phyloP scores from a whole-genome alignment of 1,139 yeast species.

The Geotrichum carabidarum region DNA sequence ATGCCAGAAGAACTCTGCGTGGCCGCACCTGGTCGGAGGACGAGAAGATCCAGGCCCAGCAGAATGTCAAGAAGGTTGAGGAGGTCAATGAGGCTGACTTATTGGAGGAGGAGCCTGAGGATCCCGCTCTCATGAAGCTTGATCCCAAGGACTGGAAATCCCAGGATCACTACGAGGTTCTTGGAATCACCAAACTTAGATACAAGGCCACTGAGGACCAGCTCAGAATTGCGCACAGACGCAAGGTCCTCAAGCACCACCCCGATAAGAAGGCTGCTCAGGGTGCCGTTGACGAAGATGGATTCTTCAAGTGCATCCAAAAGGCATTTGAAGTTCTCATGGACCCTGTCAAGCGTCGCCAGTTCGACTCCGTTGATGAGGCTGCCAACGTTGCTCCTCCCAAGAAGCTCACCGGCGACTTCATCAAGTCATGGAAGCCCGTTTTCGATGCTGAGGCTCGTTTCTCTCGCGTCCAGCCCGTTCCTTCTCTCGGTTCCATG shows the following conservation, averaged over 20 bases:
- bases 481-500: conserved; percentile 70
- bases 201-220: conserved; percentile 89
- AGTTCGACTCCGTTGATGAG: conserved; percentile 92
- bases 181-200: conserved; percentile 89
- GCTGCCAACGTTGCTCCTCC: conserved; percentile 84
- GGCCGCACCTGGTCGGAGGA: conserved; percentile 99
- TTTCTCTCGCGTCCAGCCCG: conserved; percentile 87
- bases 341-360: conserved; percentile 81
- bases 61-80: conserved; percentile 71
- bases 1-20: conserved; percentile 91
- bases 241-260: conserved; percentile 93
- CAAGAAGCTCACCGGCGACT: conserved; percentile 52
- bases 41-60: conserved; percentile 89
- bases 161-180: conserved; percentile 92
- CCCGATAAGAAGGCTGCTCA: conserved; percentile 95
- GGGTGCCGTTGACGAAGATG: conserved; percentile 87
- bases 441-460: conserved; percentile 87
- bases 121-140: conserved; percentile 64
- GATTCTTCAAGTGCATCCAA: conserved; percentile 96
- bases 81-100: conserved; percentile 68
- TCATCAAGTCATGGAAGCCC: conserved; percentile 89
- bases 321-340: conserved; percentile 89
- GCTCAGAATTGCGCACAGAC: conserved; percentile 94
- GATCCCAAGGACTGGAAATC: conserved; percentile 98
- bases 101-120: conserved; percentile 68